Evolutionary conservation across 2,329 filamentous ascomycete genomes (phyloP).

Genomic region (Epichloe gansuensis): DNA sequence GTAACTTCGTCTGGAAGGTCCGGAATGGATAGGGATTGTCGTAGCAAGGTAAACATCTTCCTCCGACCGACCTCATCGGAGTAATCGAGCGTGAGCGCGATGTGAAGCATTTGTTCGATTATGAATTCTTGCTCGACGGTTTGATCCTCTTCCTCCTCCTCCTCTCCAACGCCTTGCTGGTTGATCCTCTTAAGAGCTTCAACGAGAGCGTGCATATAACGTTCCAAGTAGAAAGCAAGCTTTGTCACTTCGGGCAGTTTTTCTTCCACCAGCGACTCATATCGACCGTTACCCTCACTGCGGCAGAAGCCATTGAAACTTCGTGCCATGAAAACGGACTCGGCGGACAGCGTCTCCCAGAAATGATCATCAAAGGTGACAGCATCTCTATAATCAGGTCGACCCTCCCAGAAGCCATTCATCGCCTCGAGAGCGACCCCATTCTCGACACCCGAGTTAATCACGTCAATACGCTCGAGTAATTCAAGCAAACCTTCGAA

Average conservation of each 20-base stretch:
- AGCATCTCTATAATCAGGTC: slow-evolving; percentile 67
- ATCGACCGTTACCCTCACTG: slow-evolving; percentile 58
- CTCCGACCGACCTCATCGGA: slow-evolving; percentile 91
- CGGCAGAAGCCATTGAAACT: slow-evolving; percentile 93
- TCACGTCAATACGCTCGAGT: slow-evolving; percentile 84
- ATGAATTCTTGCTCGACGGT: slow-evolving; percentile 89
- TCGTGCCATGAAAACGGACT: slow-evolving; percentile 79
- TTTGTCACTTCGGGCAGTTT: slow-evolving; percentile 93
- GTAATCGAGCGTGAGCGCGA: slow-evolving; percentile 85
- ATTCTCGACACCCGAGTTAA: slow-evolving; percentile 79
- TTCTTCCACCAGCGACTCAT: slow-evolving; percentile 68
- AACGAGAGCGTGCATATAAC: slow-evolving; percentile 59
- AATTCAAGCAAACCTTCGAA: slow-evolving; percentile 81
- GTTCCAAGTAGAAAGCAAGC: slow-evolving; percentile 75
- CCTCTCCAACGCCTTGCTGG: slow-evolving; percentile 41
- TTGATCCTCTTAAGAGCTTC: slow-evolving; percentile 49
- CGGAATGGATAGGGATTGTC: slow-evolving; percentile 73
- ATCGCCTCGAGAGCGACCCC: slow-evolving; percentile 90
- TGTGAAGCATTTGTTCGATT: slow-evolving; percentile 87
- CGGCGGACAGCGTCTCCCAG: slow-evolving; percentile 71
- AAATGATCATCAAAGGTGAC: slow-evolving; percentile 62
- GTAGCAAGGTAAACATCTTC: slow-evolving; percentile 88
- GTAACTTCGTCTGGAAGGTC: slow-evolving; percentile 89
- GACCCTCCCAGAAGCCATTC: slow-evolving; percentile 90
- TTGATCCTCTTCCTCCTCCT: slow-evolving; percentile 61